Percentiles rank a stretch among this genome's conserved stretches.
These are phyloP conservation scores for Bolboschoenus planiculmis DNA, from an alignment of 176 grass and related monocot species.

Conservation along the genomic window DNA sequence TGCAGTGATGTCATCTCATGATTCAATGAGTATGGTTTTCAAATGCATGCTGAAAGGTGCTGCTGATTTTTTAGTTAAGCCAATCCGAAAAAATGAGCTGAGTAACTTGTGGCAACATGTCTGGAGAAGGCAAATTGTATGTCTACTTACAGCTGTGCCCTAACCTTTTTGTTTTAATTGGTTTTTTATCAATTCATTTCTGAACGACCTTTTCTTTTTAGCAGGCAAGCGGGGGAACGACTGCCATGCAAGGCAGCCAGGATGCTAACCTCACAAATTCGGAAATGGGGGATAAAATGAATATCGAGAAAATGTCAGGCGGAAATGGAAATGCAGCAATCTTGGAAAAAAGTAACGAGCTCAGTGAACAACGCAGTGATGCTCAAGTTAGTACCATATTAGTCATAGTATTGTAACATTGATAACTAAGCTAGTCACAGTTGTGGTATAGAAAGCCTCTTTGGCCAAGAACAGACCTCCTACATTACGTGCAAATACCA, in stretches of 20 bases:
- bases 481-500: neutral
- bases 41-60: slow-evolving; percentile 99
- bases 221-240: slow-evolving; percentile 49
- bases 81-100: slow-evolving; percentile 88
- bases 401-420: neutral
- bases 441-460: neutral
- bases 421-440: neutral
- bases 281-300: slow-evolving; percentile 5
- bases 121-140: slow-evolving; percentile 95
- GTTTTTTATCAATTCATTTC: neutral
- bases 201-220: slow-evolving; percentile 18
- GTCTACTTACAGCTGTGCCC: slow-evolving; percentile 2
- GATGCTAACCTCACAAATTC: slow-evolving; percentile 34
- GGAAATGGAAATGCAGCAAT: slow-evolving; percentile 10
- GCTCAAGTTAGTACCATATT: slow-evolving; percentile 77
- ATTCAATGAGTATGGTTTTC: slow-evolving; percentile 94
- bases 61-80: slow-evolving; percentile 94
- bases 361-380: slow-evolving; percentile 87
- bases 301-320: slow-evolving; percentile 13
- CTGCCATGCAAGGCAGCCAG: slow-evolving; percentile 33
- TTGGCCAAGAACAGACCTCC: neutral
- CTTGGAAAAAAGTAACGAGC: slow-evolving; percentile 42
- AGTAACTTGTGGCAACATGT: slow-evolving; percentile 97
- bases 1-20: slow-evolving; percentile 99
- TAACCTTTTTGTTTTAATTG: slow-evolving; percentile 8